A percentile compares a stretch with the other conserved stretches of the same genome.
Conservation (phyloP, 208 protist genomes). For the Acanthamoeba culbertsoni region DNA sequence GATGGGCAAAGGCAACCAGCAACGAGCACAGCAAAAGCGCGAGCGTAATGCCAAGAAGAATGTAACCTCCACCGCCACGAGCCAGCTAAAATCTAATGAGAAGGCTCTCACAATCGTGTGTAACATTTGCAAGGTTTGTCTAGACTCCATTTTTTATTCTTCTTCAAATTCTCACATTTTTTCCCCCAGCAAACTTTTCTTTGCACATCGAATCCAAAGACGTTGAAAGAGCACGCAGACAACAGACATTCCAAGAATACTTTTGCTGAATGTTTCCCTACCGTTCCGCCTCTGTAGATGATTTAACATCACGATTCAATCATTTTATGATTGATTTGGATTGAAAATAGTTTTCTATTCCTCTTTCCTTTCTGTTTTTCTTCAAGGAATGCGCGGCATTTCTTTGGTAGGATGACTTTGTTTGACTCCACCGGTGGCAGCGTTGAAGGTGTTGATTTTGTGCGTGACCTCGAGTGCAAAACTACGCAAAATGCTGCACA, state of each 20-base stretch:
- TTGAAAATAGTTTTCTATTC: background rate
- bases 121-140: slow-evolving; percentile 63
- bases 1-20: slow-evolving; percentile 64
- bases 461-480: no score
- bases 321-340: background rate
- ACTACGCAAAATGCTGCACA: background rate
- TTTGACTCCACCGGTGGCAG: no score
- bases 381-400: no score
- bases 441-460: no score
- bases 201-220: slow-evolving; percentile 63
- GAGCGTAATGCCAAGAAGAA: slow-evolving; percentile 69
- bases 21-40: slow-evolving; percentile 68
- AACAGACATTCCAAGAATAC: slow-evolving; percentile 67
- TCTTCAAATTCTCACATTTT: background rate
- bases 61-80: background rate
- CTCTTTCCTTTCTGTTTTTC: no score
- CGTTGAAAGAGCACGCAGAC: slow-evolving; percentile 66
- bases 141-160: background rate
- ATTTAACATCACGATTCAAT: background rate
- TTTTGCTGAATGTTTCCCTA: slow-evolving; percentile 69
- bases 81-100: slow-evolving; percentile 72
- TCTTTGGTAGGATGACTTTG: no score
- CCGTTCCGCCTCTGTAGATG: background rate
- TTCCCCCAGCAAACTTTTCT: slow-evolving; percentile 63
- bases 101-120: slow-evolving; percentile 68